Evolutionary conservation across 2,329 filamentous ascomycete species (phyloP), one percentile per base, ranked within the genome.

Genomic region (Microsporum audouinii): DNA sequence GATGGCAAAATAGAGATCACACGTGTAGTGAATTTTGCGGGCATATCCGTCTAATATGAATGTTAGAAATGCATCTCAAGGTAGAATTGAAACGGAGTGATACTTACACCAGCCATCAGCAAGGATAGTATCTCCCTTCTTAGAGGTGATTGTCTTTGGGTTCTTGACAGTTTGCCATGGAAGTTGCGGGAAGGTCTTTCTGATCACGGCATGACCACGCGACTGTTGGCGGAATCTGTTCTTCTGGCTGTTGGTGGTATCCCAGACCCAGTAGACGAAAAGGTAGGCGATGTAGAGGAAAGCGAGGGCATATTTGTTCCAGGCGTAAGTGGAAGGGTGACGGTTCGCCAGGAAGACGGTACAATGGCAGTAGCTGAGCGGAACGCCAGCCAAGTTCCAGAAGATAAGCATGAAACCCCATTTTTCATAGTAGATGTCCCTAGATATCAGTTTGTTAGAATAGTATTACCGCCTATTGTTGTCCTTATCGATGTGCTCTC

Each of bases 331-430:
- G 39, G 84, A 80, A 0, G 91, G 88, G 69, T 88, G 77, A 73
- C 95, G 90, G 75, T 88, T 91, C 66, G 90, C 90, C 58, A 96
- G 82, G 77, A 88, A 96, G 68, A 96, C 84, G 57, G 88, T 92
- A 82, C 88, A 94, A 79, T 96, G 91, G 78, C 90, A 95, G 81
- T 96, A 96, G 60, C 86, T 91, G 59, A 96, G 81, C 12, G 91
- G 91, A 31, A 96, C 91, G 66, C 91, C 91, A 55, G 91, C 90
- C 72, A 96, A 80, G 76, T 96, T 96, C 91, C 91, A 96, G 83
- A 96, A 96, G 74, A 95, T 95, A 66, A 96, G 83, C 91, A 96
- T 96, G 79, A 96, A 96, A 59, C 91, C 91, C 84, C 89, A 91
- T 78, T 96, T 96, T 80, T 96, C 91, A 69, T 90, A 92, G 79